phyloP scores from a whole-genome alignment of 495 filamentous ascomycete species.

The Ramalina intermedia region DNA sequence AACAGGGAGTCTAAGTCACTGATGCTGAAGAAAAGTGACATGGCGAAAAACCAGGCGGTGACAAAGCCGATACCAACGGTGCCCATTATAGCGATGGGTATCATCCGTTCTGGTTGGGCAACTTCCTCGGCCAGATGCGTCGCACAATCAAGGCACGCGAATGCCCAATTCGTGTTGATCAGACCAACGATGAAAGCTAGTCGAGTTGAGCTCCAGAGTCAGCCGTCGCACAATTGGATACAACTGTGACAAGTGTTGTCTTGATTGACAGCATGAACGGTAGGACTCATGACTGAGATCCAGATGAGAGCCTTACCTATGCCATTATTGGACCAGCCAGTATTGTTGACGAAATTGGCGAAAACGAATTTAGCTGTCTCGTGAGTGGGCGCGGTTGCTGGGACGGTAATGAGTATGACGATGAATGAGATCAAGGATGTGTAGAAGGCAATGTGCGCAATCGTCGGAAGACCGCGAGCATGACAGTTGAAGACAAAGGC shows the following conservation, averaged over 20 bases:
- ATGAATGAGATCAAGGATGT: constrained; percentile 40
- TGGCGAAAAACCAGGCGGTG: constrained; percentile 40
- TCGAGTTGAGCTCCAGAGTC: too few relatives aligned
- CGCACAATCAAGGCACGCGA: constrained; percentile 45
- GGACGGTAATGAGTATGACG: constrained; percentile 41
- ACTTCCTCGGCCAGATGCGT: constrained; percentile 54
- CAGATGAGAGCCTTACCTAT: constrained; percentile 20
- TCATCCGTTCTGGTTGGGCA: constrained; percentile 28
- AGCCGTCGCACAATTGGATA: too few relatives aligned
- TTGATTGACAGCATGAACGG: too few relatives aligned
- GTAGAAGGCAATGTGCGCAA: constrained; percentile 35
- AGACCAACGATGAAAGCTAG: constrained; percentile 49
- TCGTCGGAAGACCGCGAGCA: constrained; percentile 33
- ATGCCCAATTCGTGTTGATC: constrained; percentile 47
- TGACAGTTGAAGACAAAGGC: constrained; percentile 48
- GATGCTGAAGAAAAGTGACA: constrained; percentile 47
- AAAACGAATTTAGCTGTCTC: constrained; percentile 45
- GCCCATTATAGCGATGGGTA: constrained; percentile 40
- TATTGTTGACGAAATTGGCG: constrained; percentile 45
- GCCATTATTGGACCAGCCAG: constrained; percentile 41
- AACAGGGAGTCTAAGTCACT: constrained; percentile 32
- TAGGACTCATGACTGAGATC: too few relatives aligned
- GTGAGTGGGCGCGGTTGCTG: constrained; percentile 38
- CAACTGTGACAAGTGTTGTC: too few relatives aligned
- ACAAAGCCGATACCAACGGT: constrained; percentile 45